Conservation (phyloP, 768 basidiomycete genomes). For the Boletus sp. region DNA sequence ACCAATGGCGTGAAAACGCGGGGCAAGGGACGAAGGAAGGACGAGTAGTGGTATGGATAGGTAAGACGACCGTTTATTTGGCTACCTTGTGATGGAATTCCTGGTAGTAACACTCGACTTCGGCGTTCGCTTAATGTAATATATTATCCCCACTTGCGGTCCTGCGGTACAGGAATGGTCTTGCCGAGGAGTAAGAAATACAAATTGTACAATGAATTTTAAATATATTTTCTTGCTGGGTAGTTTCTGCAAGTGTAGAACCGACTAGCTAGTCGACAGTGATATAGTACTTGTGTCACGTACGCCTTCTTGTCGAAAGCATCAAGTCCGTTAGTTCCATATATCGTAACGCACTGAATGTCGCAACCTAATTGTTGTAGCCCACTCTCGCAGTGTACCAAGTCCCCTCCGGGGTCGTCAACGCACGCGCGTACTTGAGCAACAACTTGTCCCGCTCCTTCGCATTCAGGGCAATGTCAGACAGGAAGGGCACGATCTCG, state of each 20-base stretch:
- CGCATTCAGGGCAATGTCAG: constrained; percentile 75
- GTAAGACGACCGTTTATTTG: not conserved
- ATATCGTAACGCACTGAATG: not conserved
- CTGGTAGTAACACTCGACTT: not conserved
- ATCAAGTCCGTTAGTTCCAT: not conserved
- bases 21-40: constrained; percentile 33
- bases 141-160: not conserved
- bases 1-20: constrained; percentile 42
- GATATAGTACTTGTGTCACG: not conserved
- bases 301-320: not conserved
- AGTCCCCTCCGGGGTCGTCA: constrained; percentile 62
- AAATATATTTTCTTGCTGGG: too few relatives aligned
- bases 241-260: not conserved
- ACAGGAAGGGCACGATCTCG: constrained; percentile 80
- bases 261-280: too few relatives aligned
- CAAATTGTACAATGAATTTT: too few relatives aligned
- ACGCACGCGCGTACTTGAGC: constrained; percentile 80
- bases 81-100: not conserved
- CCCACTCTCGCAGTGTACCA: constrained; percentile 76
- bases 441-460: constrained; percentile 89
- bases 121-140: not conserved
- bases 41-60: not conserved
- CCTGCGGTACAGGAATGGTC: too few relatives aligned
- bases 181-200: too few relatives aligned
- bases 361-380: constrained; percentile 44